A percentile compares a stretch with the other conserved stretches of the same genome.
Evolutionary conservation across 257 asterid genomes (phyloP).

Genomic region (Gentiana macrophylla): DNA sequence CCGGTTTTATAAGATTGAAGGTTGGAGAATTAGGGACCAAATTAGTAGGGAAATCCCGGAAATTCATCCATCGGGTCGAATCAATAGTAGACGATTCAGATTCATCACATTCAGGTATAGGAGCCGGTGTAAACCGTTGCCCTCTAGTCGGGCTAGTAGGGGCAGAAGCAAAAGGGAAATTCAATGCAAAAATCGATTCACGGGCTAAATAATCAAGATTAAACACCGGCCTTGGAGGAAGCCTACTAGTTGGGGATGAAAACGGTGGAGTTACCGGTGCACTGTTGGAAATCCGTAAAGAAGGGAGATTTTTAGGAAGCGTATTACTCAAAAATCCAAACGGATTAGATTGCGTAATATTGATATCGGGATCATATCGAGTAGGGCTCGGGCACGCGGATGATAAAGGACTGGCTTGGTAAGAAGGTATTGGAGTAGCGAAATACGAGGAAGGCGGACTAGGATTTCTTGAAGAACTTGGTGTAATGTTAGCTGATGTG

Average conservation of each 20-base stretch:
- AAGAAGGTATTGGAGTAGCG: slow-evolving; percentile 86
- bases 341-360: slow-evolving; percentile 30
- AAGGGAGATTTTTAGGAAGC: slow-evolving; percentile 60
- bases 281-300: slow-evolving; percentile 85
- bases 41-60: slow-evolving; percentile 40
- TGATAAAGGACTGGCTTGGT: slow-evolving; percentile 88
- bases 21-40: slow-evolving; percentile 75
- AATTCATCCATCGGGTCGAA: slow-evolving; percentile 91
- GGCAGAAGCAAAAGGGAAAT: slow-evolving; percentile 86
- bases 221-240: slow-evolving; percentile 52
- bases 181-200: slow-evolving; percentile 78
- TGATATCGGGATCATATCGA: slow-evolving; percentile 31
- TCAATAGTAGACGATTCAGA: slow-evolving; percentile 81
- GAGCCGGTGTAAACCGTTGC: slow-evolving; percentile 66
- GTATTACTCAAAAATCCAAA: slow-evolving; percentile 67
- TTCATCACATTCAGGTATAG: slow-evolving; percentile 94
- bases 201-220: slow-evolving; percentile 56
- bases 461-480: slow-evolving; percentile 81
- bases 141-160: slow-evolving; percentile 86
- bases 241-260: slow-evolving; percentile 64
- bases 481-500: slow-evolving; percentile 73
- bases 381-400: slow-evolving; percentile 93
- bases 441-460: slow-evolving; percentile 97
- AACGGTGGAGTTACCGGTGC: slow-evolving; percentile 96
- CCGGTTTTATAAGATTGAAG: slow-evolving; percentile 70